Evolutionary conservation across 163 green algal species (phyloP), one percentile per base, ranked within the genome.

Genomic region (Scenedesmus sp.): DNA sequence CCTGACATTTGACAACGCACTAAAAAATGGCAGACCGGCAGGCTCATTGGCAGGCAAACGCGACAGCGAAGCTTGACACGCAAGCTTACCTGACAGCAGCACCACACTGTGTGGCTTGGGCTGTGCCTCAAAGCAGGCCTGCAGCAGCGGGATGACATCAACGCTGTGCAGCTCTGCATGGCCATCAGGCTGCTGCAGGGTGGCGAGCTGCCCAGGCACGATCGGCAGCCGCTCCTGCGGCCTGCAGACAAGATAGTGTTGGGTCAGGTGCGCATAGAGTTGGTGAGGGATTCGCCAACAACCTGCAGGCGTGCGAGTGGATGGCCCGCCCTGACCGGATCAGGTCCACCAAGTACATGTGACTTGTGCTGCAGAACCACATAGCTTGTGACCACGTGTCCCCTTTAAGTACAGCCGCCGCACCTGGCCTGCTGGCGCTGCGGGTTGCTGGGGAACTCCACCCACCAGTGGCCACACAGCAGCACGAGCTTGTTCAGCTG

Each of bases 361-460:
- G 34, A 46, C 34, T 46, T 46, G 34, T 46, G 34, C 34, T 46
- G 34, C 34, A 46, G 34, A 46, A 46, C 34, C 34, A 46, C 34
- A 46, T 46, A 46, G 34, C 34, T 46, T 46, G 34, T 46, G 34
- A 46, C 34, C 34, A 46, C 34, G 34, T 46, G 34, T 46, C 34
- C 34, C 34, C 34, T 9, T 46, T 52, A 46, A 46, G 34, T 46
- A 46, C 54, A n/a, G 57, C 56, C 6, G 52, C 52, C 46, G 5
- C 76, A 66, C 54, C 56, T 86, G 16, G 64, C 3, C 9, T 66
- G 76, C 89, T 52, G 52, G 23, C 59, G 55, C 89, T 82, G 84
- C 55, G 12, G 87, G 84, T 91, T 82, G 54, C n/a, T 20, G 12
- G 93, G 93, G 88, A 91, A 95, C 67, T 94, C 91, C 16, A 7